These are phyloP conservation scores for Hypoxylon fuscum DNA, from an alignment of 495 filamentous ascomycete genomes.

Conservation along the genomic window DNA sequence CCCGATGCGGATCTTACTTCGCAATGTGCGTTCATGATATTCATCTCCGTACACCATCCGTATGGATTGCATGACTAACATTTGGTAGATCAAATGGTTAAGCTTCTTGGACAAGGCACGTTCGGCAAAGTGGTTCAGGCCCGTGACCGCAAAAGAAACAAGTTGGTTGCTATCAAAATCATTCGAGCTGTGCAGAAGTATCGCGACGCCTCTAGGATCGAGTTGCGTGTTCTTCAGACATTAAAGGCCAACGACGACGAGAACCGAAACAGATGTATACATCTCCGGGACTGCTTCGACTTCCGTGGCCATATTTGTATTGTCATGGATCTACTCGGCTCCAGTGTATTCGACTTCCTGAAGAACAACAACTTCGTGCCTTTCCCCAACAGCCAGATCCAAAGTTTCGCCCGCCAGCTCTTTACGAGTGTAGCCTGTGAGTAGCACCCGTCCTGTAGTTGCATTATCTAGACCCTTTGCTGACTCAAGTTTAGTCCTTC, in stretches of 20 bases:
- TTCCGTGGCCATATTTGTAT: slow-evolving; percentile 98
- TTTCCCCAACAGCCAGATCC: slow-evolving; percentile 99
- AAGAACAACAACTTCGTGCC: slow-evolving; percentile 95
- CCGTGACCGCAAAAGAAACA: slow-evolving; percentile 75
- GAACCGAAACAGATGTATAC: slow-evolving; percentile 97
- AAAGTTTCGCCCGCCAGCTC: slow-evolving; percentile 92
- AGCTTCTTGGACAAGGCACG: slow-evolving; percentile 92
- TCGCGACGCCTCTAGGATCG: slow-evolving; percentile 94
- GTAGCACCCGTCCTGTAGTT: slow-evolving; percentile 45
- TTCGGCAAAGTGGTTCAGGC: slow-evolving; percentile 99
- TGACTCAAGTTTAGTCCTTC: slow-evolving; percentile 73
- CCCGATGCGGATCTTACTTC: slow-evolving; percentile 84
- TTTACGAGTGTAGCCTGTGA: slow-evolving; percentile 98
- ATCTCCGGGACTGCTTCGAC: slow-evolving; percentile 96
- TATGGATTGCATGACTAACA: slow-evolving; percentile 42
- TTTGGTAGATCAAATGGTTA: slow-evolving; percentile 79
- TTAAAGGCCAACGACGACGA: slow-evolving; percentile 86
- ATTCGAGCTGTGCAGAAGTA: slow-evolving; percentile 99
- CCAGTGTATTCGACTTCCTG: slow-evolving; percentile 98
- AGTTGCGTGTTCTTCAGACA: slow-evolving; percentile 90
- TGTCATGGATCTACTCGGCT: slow-evolving; percentile 93
- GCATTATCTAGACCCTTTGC: slow-evolving; percentile 15
- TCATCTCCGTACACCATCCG: slow-evolving; percentile 9
- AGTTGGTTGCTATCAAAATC: slow-evolving; percentile 93
- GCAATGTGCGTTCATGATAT: slow-evolving; percentile 75